Percentiles rank a stretch among this genome's conserved stretches.
These are phyloP conservation scores for Fraxinus baroniana DNA, from an alignment of 305 asterid genomes.

Conservation along the genomic window DNA sequence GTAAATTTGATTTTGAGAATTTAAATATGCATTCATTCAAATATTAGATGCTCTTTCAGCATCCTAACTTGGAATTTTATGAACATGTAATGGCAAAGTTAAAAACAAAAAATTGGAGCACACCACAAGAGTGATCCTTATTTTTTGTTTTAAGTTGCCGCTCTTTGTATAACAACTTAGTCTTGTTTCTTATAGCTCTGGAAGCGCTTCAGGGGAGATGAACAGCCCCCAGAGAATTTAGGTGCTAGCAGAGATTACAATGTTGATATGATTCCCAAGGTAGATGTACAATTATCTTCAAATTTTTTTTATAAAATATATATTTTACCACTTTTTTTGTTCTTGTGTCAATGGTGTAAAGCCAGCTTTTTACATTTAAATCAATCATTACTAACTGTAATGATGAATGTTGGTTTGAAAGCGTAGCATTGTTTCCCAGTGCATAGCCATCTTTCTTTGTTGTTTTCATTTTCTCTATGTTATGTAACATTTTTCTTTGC, in stretches of 20 bases:
- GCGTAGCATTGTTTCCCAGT: not conserved
- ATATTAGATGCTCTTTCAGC: not conserved
- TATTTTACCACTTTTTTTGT: not conserved
- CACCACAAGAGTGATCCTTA: not conserved
- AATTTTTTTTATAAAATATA: not conserved
- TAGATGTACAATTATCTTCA: conserved; percentile 13
- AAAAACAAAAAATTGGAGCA: not conserved
- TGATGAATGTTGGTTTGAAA: not conserved
- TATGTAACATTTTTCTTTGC: conserved; percentile 5
- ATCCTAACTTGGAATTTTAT: not conserved
- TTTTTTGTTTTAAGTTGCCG: not conserved
- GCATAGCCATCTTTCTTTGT: not conserved
- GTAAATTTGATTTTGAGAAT: conserved; percentile 25
- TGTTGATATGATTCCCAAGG: conserved; percentile 97
- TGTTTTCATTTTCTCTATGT: not conserved
- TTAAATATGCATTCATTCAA: not conserved
- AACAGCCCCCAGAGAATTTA: conserved; percentile 58
- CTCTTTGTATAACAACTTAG: not conserved
- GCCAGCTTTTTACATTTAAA: not conserved
- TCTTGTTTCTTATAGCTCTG: conserved; percentile 53
- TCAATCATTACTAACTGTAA: not conserved
- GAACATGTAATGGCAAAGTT: not conserved
- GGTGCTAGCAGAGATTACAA: conserved; percentile 92
- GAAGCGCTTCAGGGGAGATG: conserved; percentile 86
- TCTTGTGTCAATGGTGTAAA: not conserved